Evolutionary conservation across 2,329 filamentous ascomycete species (phyloP).

Genomic region (Xylogone sp.): DNA sequence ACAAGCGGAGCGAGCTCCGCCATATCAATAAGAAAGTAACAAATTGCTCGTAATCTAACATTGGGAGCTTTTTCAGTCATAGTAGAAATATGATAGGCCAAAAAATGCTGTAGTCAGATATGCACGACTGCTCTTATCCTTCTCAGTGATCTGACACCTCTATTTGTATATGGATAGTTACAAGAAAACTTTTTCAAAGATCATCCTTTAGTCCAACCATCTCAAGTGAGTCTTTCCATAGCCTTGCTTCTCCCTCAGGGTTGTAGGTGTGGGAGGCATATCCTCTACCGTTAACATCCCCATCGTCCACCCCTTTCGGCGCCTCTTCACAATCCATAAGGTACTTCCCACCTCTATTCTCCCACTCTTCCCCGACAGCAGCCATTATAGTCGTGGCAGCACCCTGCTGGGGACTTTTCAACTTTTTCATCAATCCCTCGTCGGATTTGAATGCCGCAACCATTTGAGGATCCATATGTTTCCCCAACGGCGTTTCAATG

Average conservation of each 20-base stretch:
- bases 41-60: too few relatives aligned
- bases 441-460: constrained; percentile 34
- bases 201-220: constrained; percentile 24
- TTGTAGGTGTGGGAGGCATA: constrained; percentile 29
- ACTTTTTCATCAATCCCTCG: constrained; percentile 20
- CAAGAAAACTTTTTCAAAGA: neutral
- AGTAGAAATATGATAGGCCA: too few relatives aligned
- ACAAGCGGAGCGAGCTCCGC: too few relatives aligned
- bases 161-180: neutral
- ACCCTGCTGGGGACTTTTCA: constrained; percentile 34
- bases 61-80: too few relatives aligned
- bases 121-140: neutral
- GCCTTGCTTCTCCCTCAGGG: constrained; percentile 30
- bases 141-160: neutral
- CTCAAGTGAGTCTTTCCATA: constrained; percentile 37
- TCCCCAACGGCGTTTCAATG: constrained; percentile 22
- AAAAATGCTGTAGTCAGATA: too few relatives aligned
- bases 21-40: too few relatives aligned
- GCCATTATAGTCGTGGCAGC: constrained; percentile 39
- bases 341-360: constrained; percentile 43
- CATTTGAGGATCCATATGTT: constrained; percentile 34
- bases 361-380: constrained; percentile 23
- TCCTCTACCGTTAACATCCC: constrained; percentile 17
- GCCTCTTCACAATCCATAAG: constrained; percentile 36
- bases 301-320: constrained; percentile 21